Conservation (phyloP, 805 yeast species). For the Ogataea trehalophila region DNA sequence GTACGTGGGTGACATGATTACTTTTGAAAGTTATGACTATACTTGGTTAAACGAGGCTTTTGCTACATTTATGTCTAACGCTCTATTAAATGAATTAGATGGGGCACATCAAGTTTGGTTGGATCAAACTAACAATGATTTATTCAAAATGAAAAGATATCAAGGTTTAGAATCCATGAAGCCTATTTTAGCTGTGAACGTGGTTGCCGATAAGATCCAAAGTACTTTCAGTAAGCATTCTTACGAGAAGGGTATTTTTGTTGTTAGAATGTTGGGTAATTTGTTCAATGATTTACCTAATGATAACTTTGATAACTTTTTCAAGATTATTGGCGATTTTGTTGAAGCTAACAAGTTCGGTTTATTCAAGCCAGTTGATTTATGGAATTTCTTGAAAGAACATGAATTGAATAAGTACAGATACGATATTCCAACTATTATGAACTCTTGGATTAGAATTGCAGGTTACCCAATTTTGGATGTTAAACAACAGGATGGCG, state of each 20-base stretch:
- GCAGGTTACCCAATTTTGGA: slow-evolving; percentile 56
- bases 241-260: slow-evolving; percentile 57
- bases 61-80: slow-evolving; percentile 64
- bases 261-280: slow-evolving; percentile 48
- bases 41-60: slow-evolving; percentile 76
- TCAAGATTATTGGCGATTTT: slow-evolving; percentile 35
- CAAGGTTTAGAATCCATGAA: slow-evolving; percentile 31
- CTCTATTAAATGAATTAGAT: slow-evolving; percentile 27
- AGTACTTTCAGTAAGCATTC: slow-evolving; percentile 46
- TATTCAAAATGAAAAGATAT: slow-evolving; percentile 27
- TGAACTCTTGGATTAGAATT: slow-evolving; percentile 55
- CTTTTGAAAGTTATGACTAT: slow-evolving; percentile 63
- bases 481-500: slow-evolving; percentile 27
- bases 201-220: slow-evolving; percentile 34
- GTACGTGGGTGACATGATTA: slow-evolving; percentile 68
- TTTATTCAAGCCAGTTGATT: slow-evolving; percentile 43
- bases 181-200: slow-evolving; percentile 35
- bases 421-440: slow-evolving; percentile 45
- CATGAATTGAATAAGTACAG: slow-evolving; percentile 24
- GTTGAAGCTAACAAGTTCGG: slow-evolving; percentile 32
- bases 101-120: slow-evolving; percentile 31
- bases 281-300: slow-evolving; percentile 31
- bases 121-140: slow-evolving; percentile 24
- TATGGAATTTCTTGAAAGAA: slow-evolving; percentile 42
- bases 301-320: slow-evolving; percentile 28